Evolutionary conservation across 1,284 basidiomycete genomes (phyloP), one percentile per base, ranked within the genome.

Genomic region (Ceratobasidium sp.): DNA sequence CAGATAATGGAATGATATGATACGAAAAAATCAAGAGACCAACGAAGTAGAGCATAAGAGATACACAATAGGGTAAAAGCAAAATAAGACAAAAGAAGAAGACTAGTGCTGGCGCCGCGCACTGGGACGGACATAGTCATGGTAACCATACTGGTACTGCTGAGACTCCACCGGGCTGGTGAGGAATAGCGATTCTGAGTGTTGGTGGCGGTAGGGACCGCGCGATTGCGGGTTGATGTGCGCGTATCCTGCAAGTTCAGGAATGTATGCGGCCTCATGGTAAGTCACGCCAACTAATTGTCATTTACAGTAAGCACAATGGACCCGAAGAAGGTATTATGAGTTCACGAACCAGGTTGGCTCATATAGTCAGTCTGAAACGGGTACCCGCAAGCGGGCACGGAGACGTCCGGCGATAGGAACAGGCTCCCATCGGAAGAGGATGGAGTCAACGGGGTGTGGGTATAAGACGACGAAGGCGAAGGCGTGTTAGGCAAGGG

Each of bases 361-460:
- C 11, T 29, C 56, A 58, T 14, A 22, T 48, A 48, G 6, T 8
- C 27, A 7, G n/a, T 11, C 4, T 64, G 39, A 34, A 34, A 54
- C 51, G 24, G 48, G 11, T 62, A 34, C 7, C 19, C 49, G 8
- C 19, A 22, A 9, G 2, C n/a, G n/a, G n/a, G 31, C 31, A 34
- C 31, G 31, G n/a, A 16, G 39, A 59, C 41, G 7, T 46, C 37
- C 31, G 61, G 34, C 22, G 61, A 46, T 2, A 24, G 14, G 39
- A 63, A 63, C 39, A 63, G 39, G 22, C n/a, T 24, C 1, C 13
- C 62, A 27, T 46, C 41, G 43, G 41, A 11, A 22, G 39, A 48
- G 16, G 62, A 48, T 27, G 62, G 62, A 7, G 41, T 48, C 14
- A 16, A 22, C 13, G 62, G 62, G 66, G 66, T 53, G 58, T 69